Evolutionary conservation across 2,329 filamentous ascomycete genomes (phyloP).

Genomic region (Microascus cirrosus): DNA sequence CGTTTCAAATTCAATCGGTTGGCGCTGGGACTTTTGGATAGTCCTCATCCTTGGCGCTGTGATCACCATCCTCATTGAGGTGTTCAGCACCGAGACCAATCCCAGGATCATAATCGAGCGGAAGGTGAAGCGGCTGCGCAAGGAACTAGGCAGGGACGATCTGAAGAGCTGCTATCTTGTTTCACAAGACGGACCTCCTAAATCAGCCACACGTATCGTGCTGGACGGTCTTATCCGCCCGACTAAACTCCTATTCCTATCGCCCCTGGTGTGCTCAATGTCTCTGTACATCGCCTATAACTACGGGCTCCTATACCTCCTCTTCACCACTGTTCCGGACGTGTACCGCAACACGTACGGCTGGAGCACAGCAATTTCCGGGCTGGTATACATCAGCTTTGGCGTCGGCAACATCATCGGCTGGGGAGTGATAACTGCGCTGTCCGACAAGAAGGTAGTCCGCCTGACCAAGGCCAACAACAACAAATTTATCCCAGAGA

Average conservation of each 20-base stretch:
- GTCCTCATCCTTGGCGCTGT: constrained; percentile 18
- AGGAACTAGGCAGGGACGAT: constrained; percentile 35
- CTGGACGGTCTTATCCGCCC: constrained; percentile 29
- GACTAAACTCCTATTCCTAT: constrained; percentile 32
- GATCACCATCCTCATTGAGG: constrained; percentile 20
- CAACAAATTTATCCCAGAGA: constrained; percentile 24
- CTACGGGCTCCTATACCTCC: constrained; percentile 35
- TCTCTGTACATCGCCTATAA: constrained; percentile 30
- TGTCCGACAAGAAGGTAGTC: constrained; percentile 28
- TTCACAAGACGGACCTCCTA: no score
- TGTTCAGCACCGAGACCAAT: constrained; percentile 28
- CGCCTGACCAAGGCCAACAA: not conserved
- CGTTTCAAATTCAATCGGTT: no score
- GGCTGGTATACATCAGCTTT: constrained; percentile 35
- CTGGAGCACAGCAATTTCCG: constrained; percentile 21
- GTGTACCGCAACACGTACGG: constrained; percentile 29
- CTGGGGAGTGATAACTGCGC: constrained; percentile 23
- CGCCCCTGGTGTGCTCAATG: constrained; percentile 29
- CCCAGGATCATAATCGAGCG: constrained; percentile 30
- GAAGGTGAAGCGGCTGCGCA: constrained; percentile 28
- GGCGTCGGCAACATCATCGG: constrained; percentile 33
- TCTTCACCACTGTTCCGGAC: constrained; percentile 36
- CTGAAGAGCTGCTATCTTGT: no score
- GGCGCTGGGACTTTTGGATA: no score
- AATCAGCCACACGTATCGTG: no score